phyloP scores from a whole-genome alignment of 345 rosid genomes.

The Turritis glabra region DNA sequence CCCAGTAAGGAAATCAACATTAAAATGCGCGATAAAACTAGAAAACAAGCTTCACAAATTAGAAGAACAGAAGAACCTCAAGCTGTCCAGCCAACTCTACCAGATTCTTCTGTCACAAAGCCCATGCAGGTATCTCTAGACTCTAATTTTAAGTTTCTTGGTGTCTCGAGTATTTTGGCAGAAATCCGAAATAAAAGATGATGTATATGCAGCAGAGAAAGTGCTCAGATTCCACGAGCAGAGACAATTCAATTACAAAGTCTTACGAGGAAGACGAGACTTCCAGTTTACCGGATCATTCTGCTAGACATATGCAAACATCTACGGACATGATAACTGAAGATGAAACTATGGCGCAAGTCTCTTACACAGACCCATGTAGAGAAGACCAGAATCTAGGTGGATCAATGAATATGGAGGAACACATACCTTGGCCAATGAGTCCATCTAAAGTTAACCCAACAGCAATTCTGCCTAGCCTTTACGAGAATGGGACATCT shows the following conservation, averaged over 20 bases:
- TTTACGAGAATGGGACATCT: slow-evolving; percentile 34
- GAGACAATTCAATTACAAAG: slow-evolving; percentile 12
- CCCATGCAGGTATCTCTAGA: slow-evolving; percentile 26
- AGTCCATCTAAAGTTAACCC: slow-evolving; percentile 20
- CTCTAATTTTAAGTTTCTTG: background rate
- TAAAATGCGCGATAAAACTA: slow-evolving; percentile 57
- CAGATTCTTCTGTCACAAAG: slow-evolving; percentile 4
- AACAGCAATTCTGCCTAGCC: slow-evolving; percentile 2
- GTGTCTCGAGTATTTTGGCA: slow-evolving; percentile 8
- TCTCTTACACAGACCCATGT: background rate
- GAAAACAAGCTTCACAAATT: slow-evolving; percentile 43
- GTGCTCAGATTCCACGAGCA: slow-evolving; percentile 18
- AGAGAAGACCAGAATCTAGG: slow-evolving; percentile 6
- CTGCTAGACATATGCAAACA: slow-evolving; percentile 23
- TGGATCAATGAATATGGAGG: slow-evolving; percentile 22
- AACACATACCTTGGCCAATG: slow-evolving; percentile 29
- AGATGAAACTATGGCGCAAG: slow-evolving; percentile 11
- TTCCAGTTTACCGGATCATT: slow-evolving; percentile 4
- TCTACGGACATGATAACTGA: slow-evolving; percentile 12
- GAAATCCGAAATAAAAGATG: background rate
- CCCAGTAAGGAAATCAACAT: slow-evolving; percentile 87
- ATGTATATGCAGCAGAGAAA: slow-evolving; percentile 34
- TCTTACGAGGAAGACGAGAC: slow-evolving; percentile 24
- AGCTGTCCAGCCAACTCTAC: slow-evolving; percentile 13
- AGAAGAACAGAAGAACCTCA: slow-evolving; percentile 13